Evolutionary conservation across 495 filamentous ascomycete genomes (phyloP).

Genomic region (Podospora pseudopauciseta): DNA sequence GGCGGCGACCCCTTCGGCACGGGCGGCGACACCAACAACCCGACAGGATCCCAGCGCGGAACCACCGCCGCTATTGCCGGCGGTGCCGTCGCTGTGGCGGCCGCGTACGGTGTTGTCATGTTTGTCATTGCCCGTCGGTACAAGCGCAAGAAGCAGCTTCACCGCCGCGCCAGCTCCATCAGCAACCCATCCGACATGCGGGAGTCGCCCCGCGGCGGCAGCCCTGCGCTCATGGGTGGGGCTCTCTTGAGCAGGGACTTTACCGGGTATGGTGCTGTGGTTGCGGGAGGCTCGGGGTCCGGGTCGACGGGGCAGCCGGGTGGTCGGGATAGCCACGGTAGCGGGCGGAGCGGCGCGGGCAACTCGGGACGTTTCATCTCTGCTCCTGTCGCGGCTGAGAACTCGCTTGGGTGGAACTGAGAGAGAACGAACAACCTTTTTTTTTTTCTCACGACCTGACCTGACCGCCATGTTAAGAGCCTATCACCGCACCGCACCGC

Average conservation of each 20-base stretch:
- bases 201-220: conserved; percentile 53
- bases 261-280: conserved; percentile 45
- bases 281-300: conserved; percentile 13
- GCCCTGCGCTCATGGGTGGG: conserved; percentile 54
- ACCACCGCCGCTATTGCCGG: conserved; percentile 82
- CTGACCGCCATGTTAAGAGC: not conserved
- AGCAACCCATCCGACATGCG: conserved; percentile 50
- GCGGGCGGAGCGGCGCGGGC: conserved; percentile 64
- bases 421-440: not conserved
- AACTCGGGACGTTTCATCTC: conserved; percentile 73
- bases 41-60: conserved; percentile 52
- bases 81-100: conserved; percentile 73
- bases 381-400: conserved; percentile 90
- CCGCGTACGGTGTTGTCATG: conserved; percentile 98
- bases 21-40: conserved; percentile 22
- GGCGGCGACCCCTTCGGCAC: conserved; percentile 38
- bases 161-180: conserved; percentile 73
- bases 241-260: conserved; percentile 48
- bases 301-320: conserved; percentile 26
- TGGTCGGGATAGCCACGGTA: conserved; percentile 44
- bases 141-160: conserved; percentile 77
- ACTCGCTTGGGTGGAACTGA: conserved; percentile 97
- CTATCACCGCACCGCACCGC: no score
- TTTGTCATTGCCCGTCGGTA: conserved; percentile 92
- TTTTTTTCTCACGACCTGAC: not conserved